Conservation (phyloP, 352 stramenopile species). For the Phytophthora sojae region DNA sequence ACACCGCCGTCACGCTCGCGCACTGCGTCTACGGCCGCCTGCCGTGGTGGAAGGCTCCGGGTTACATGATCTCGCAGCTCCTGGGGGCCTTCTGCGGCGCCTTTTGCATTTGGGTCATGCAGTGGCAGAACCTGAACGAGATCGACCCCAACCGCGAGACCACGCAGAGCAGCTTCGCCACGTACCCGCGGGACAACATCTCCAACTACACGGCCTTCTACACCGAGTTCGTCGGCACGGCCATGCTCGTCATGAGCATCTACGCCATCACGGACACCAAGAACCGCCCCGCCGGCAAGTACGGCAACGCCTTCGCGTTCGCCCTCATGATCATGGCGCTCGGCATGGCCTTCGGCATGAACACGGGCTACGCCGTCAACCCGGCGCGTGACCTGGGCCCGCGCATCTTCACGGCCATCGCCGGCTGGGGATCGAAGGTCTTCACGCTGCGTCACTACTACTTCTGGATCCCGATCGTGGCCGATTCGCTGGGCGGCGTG, state of each 20-base stretch:
- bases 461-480: slow-evolving; percentile 62
- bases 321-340: too few relatives aligned
- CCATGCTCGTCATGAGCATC: slow-evolving; percentile 50
- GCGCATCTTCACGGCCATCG: slow-evolving; percentile 43
- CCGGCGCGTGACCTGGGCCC: slow-evolving; percentile 52
- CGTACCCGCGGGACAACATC: slow-evolving; percentile 45
- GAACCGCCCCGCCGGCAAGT: slow-evolving; percentile 43
- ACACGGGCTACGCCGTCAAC: too few relatives aligned
- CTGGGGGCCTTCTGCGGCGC: slow-evolving; percentile 49
- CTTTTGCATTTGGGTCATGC: slow-evolving; percentile 45
- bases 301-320: slow-evolving; percentile 39
- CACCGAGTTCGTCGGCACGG: slow-evolving; percentile 54
- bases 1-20: slow-evolving; percentile 1
- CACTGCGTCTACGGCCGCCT: slow-evolving; percentile 50
- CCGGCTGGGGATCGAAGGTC: slow-evolving; percentile 50
- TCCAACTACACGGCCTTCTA: slow-evolving; percentile 50
- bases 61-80: slow-evolving; percentile 52
- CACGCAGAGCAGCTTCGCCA: slow-evolving; percentile 43
- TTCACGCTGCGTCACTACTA: slow-evolving; percentile 52
- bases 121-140: slow-evolving; percentile 52
- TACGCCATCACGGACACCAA: slow-evolving; percentile 48
- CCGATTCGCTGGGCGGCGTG: slow-evolving; percentile 37
- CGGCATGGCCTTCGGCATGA: too few relatives aligned
- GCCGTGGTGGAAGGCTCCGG: slow-evolving; percentile 51
- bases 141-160: slow-evolving; percentile 46